These are phyloP conservation scores for Heterobasidion occidentale DNA, from an alignment of 1,284 basidiomycete species.

Conservation along the genomic window DNA sequence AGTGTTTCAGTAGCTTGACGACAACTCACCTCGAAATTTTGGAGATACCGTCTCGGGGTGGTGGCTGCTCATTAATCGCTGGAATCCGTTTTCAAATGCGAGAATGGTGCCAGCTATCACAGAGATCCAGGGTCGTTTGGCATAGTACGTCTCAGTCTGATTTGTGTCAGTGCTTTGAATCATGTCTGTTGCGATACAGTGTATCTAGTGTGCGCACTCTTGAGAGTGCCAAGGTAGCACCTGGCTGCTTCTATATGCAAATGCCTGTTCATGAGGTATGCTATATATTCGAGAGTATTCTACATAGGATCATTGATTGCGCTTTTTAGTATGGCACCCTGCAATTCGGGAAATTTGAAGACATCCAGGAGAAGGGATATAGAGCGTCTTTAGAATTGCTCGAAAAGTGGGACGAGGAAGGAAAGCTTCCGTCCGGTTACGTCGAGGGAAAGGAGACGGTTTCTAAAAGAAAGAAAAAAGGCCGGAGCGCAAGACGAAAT, in stretches of 20 bases:
- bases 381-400: slow-evolving; percentile 68
- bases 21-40: slow-evolving; percentile 91
- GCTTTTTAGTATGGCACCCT: slow-evolving; percentile 62
- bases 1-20: slow-evolving; percentile 59
- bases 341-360: slow-evolving; percentile 76
- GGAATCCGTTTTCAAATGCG: slow-evolving; percentile 85
- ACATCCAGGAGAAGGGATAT: slow-evolving; percentile 82
- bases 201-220: slow-evolving; percentile 94
- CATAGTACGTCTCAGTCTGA: slow-evolving; percentile 62
- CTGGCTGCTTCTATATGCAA: slow-evolving; percentile 86
- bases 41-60: slow-evolving; percentile 96
- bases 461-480: slow-evolving; percentile 50
- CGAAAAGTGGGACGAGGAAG: slow-evolving; percentile 76
- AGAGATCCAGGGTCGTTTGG: slow-evolving; percentile 91
- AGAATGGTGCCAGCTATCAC: slow-evolving; percentile 86
- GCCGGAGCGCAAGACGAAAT: slow-evolving; percentile 69
- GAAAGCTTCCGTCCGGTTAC: slow-evolving; percentile 65
- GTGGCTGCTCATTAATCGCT: slow-evolving; percentile 92
- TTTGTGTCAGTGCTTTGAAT: background rate
- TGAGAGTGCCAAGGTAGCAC: slow-evolving; percentile 87
- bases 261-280: slow-evolving; percentile 88
- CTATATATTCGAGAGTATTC: too few species aligned
- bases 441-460: slow-evolving; percentile 47
- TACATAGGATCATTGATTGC: background rate
- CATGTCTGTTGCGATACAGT: slow-evolving; percentile 31